Conservation (phyloP, 208 protist genomes). For the Kentomonas sorsogonicus region DNA sequence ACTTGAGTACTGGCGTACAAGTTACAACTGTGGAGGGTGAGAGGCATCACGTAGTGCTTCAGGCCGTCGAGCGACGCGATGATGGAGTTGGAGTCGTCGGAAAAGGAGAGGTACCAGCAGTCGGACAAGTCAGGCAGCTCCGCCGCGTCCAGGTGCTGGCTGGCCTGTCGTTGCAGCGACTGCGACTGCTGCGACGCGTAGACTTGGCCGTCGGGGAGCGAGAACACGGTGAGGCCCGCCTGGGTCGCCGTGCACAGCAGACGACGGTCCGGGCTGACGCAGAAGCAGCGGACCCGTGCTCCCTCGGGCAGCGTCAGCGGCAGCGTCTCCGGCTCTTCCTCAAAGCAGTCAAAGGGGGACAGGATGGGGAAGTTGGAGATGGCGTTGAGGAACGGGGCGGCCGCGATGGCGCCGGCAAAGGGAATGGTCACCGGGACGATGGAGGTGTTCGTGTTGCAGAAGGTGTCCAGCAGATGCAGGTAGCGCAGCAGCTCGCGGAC, state of each 20-base stretch:
- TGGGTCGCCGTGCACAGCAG: constrained; percentile 49
- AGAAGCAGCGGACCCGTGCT: constrained; percentile 57
- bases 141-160: too few relatives aligned
- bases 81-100: constrained; percentile 42
- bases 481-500: constrained; percentile 63
- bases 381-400: constrained; percentile 36
- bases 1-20: constrained; percentile 29
- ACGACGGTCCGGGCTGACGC: constrained; percentile 56
- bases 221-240: constrained; percentile 36
- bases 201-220: constrained; percentile 29
- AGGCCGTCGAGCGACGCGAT: constrained; percentile 43
- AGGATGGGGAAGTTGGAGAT: constrained; percentile 25
- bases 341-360: constrained; percentile 67
- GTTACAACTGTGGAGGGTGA: constrained; percentile 27
- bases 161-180: constrained; percentile 20
- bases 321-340: constrained; percentile 40
- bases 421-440: constrained; percentile 35
- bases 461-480: constrained; percentile 50
- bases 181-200: constrained; percentile 26
- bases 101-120: constrained; percentile 64
- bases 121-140: too few relatives aligned
- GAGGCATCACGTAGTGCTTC: constrained; percentile 45
- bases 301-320: constrained; percentile 56
- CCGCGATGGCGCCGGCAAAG: constrained; percentile 35
- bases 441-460: constrained; percentile 16